A percentile compares a stretch with the other conserved stretches of the same genome.
These are phyloP conservation scores for Alternaria conjuncta DNA, from an alignment of 2,329 filamentous ascomycete genomes.

Conservation along the genomic window DNA sequence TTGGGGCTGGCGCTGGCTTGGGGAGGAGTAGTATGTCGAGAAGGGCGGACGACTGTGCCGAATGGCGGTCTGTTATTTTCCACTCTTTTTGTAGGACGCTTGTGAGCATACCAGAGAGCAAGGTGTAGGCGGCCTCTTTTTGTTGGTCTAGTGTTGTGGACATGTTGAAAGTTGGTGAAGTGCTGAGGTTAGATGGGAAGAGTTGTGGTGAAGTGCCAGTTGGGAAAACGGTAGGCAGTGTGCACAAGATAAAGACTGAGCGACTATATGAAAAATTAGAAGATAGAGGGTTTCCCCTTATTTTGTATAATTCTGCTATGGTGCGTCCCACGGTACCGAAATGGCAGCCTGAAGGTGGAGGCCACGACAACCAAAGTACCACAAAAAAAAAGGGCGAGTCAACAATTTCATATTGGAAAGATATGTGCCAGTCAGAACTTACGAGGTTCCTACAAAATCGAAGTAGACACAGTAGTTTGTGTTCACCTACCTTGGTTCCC, in stretches of 20 bases:
- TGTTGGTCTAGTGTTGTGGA: neutral
- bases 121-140: neutral
- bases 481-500: neutral
- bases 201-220: neutral
- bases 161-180: no score
- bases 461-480: neutral
- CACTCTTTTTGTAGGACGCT: neutral
- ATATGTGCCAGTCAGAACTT: neutral
- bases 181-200: no score
- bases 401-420: neutral
- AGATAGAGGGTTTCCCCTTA: neutral
- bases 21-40: neutral
- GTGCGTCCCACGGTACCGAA: neutral
- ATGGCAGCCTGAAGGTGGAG: neutral
- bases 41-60: neutral
- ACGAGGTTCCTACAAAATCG: rapidly evolving
- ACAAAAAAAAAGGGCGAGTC: neutral
- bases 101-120: neutral
- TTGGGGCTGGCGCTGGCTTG: neutral
- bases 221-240: neutral
- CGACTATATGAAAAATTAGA: neutral
- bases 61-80: neutral
- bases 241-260: neutral
- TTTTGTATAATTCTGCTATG: neutral
- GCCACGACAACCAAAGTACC: neutral